Conservation (phyloP, 371 early-diverging fungal species). For the Lichtheimia ramosa region DNA sequence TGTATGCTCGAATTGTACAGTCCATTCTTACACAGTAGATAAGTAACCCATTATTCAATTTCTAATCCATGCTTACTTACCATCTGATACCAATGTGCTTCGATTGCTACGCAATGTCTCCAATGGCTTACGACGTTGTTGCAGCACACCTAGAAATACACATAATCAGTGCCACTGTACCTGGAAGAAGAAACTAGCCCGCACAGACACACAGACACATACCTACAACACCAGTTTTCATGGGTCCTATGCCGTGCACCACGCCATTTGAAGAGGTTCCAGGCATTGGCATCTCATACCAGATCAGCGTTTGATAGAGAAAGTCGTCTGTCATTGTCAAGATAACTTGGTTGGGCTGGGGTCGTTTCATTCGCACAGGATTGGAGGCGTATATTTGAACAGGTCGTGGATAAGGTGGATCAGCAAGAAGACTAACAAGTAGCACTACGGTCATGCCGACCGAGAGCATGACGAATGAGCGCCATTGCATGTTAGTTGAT, state of each 20-base stretch:
- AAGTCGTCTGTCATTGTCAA: slow-evolving; percentile 25
- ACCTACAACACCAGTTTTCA: slow-evolving; percentile 22
- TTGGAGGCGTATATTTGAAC: slow-evolving; percentile 21
- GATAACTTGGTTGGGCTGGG: slow-evolving; percentile 15
- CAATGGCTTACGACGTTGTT: slow-evolving; percentile 13
- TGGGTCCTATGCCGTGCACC: slow-evolving; percentile 15
- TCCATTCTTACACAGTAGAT: slow-evolving; percentile 21
- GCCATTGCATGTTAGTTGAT: slow-evolving; percentile 43
- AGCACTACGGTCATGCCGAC: slow-evolving; percentile 36
- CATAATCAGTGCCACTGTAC: background rate
- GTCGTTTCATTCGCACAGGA: slow-evolving; percentile 6
- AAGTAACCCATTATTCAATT: background rate
- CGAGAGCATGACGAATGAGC: slow-evolving; percentile 31
- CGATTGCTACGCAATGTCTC: slow-evolving; percentile 10
- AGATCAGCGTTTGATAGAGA: slow-evolving; percentile 34
- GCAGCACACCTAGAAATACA: background rate
- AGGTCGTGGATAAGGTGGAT: slow-evolving; percentile 43
- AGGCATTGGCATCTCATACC: slow-evolving; percentile 12
- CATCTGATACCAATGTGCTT: background rate
- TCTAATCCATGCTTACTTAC: background rate
- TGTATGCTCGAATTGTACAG: slow-evolving; percentile 23
- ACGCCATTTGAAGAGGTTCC: background rate
- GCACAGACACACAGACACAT: background rate
- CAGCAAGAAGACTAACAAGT: slow-evolving; percentile 34
- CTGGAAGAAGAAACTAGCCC: background rate